Percentiles rank a stretch among this genome's conserved stretches.
These are phyloP conservation scores for Lophiotrema nucula DNA, from an alignment of 495 filamentous ascomycete genomes.

Conservation along the genomic window DNA sequence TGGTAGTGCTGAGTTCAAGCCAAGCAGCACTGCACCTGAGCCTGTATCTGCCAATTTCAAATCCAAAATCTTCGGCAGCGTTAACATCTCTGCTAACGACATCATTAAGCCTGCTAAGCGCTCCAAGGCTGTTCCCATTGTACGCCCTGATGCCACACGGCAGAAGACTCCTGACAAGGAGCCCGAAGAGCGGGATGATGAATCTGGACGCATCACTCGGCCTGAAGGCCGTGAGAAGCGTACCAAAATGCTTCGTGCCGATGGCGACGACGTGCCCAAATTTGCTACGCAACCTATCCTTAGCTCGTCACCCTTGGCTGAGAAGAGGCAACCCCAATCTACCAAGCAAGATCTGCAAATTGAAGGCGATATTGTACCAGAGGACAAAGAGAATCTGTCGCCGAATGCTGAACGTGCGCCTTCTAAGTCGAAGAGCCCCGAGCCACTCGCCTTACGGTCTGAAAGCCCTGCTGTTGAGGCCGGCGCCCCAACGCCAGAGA, in stretches of 20 bases:
- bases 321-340: conserved; percentile 21
- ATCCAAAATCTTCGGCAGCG: conserved; percentile 70
- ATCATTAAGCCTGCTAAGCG: conserved; percentile 62
- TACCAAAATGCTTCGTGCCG: conserved; percentile 56
- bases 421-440: conserved; percentile 30
- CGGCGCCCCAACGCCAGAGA: conserved; percentile 8
- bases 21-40: neutral
- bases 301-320: conserved; percentile 24
- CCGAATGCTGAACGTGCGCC: conserved; percentile 19
- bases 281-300: conserved; percentile 51
- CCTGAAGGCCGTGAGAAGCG: conserved; percentile 68
- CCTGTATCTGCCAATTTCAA: conserved; percentile 33
- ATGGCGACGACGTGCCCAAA: conserved; percentile 65
- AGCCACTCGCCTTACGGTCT: conserved; percentile 12
- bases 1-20: neutral
- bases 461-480: conserved; percentile 6
- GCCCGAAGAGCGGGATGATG: conserved; percentile 44
- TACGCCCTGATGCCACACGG: conserved; percentile 58
- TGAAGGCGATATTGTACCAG: conserved; percentile 17
- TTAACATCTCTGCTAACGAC: conserved; percentile 58
- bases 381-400: conserved; percentile 34
- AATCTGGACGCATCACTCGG: conserved; percentile 55
- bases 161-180: conserved; percentile 35
- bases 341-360: conserved; percentile 24
- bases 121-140: conserved; percentile 80